A percentile compares a stretch with the other conserved stretches of the same genome.
Conservation (phyloP, 208 protist species). For the Tetramitus jugosus region DNA sequence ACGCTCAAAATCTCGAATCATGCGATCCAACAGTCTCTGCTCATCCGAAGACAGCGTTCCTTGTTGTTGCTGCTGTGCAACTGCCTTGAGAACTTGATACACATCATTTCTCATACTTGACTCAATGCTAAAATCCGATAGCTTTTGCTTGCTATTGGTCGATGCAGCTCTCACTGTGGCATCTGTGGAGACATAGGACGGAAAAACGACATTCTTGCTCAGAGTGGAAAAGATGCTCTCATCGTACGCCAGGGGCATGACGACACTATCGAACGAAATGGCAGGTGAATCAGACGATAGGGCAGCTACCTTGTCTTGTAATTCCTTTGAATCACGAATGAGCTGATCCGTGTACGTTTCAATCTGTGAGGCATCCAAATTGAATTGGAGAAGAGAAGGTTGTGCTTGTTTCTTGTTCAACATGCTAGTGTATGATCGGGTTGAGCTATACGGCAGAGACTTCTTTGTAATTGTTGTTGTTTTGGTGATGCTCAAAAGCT, state of each 20-base stretch:
- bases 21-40: slow-evolving; percentile 26
- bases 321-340: slow-evolving; percentile 1
- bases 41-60: too few species aligned
- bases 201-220: slow-evolving; percentile 5
- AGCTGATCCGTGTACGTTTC: not conserved
- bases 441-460: too few species aligned
- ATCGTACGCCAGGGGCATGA: not conserved
- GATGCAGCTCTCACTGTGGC: slow-evolving; percentile 20
- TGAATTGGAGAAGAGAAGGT: not conserved
- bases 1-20: slow-evolving; percentile 27
- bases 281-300: not conserved
- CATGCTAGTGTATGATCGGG: too few species aligned
- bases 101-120: slow-evolving; percentile 25
- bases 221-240: not conserved
- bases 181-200: slow-evolving; percentile 10
- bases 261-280: not conserved
- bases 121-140: slow-evolving; percentile 21
- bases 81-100: slow-evolving; percentile 7
- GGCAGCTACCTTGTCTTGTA: not conserved
- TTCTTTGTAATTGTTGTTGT: too few species aligned
- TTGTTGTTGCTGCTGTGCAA: not conserved
- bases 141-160: not conserved
- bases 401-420: too few species aligned
- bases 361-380: slow-evolving; percentile 13
- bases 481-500: too few species aligned